Conservation (phyloP, 352 stramenopile genomes). For the Pythium rhizo-oryzae region DNA sequence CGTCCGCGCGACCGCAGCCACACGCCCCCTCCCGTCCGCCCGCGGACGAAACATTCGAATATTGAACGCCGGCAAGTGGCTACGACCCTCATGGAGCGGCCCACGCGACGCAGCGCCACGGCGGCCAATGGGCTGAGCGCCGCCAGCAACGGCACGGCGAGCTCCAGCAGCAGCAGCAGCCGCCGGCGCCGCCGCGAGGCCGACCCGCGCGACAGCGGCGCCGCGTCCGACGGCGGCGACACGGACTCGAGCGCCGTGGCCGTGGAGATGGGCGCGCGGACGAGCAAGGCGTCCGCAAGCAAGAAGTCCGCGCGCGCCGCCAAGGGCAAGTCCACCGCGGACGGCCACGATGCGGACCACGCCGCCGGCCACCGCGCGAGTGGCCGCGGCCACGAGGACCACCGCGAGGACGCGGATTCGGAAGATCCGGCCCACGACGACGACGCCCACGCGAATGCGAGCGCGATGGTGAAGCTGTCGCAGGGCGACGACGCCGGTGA, state of each 20-base stretch:
- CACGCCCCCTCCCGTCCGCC: too few species aligned
- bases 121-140: conserved; percentile 23
- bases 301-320: conserved; percentile 16
- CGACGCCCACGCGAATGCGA: conserved; percentile 11
- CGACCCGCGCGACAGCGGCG: conserved; percentile 29
- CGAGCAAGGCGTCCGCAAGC: conserved; percentile 12
- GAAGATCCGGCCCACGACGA: conserved; percentile 16
- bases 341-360: background rate
- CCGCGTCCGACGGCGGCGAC: conserved; percentile 58
- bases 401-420: background rate
- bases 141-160: conserved; percentile 23
- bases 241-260: conserved; percentile 56
- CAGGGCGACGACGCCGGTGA: background rate
- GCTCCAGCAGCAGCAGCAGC: conserved; percentile 31
- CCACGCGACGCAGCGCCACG: conserved; percentile 47
- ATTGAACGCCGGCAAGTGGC: too few species aligned
- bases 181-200: conserved; percentile 41
- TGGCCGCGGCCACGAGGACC: background rate
- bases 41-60: background rate
- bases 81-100: conserved; percentile 45
- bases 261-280: conserved; percentile 13
- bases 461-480: background rate
- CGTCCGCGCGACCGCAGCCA: too few species aligned
- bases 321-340: conserved; percentile 31
- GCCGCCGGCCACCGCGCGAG: background rate